Evolutionary conservation across 805 yeast genomes (phyloP).

Genomic region (Yamadazyma endophytica): DNA sequence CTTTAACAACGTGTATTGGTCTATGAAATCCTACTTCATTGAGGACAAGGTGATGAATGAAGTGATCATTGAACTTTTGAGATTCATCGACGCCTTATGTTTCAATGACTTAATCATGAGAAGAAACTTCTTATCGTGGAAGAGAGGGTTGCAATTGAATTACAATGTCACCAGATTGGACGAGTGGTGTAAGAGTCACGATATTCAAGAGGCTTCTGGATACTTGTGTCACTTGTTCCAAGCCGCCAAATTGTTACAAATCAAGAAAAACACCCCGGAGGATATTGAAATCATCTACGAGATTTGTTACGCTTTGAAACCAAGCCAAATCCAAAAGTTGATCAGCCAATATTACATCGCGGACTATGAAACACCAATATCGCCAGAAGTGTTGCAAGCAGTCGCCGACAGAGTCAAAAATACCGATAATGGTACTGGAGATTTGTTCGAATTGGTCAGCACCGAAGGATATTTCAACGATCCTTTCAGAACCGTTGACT

Average conservation of each 20-base stretch:
- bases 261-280: slow-evolving; percentile 81
- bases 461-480: slow-evolving; percentile 76
- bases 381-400: slow-evolving; percentile 71
- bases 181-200: slow-evolving; percentile 97
- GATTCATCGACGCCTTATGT: slow-evolving; percentile 86
- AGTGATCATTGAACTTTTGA: slow-evolving; percentile 76
- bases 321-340: slow-evolving; percentile 92
- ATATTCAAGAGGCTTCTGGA: slow-evolving; percentile 79
- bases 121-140: slow-evolving; percentile 93
- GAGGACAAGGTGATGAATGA: slow-evolving; percentile 82
- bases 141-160: slow-evolving; percentile 93
- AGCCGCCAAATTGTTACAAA: slow-evolving; percentile 88
- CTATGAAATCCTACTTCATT: slow-evolving; percentile 85
- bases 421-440: slow-evolving; percentile 51
- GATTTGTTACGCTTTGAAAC: slow-evolving; percentile 89
- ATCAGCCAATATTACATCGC: slow-evolving; percentile 86
- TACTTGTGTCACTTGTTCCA: slow-evolving; percentile 85
- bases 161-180: slow-evolving; percentile 94
- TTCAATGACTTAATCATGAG: slow-evolving; percentile 95
- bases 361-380: slow-evolving; percentile 91
- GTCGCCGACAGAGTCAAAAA: slow-evolving; percentile 77
- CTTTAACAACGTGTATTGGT: slow-evolving; percentile 87
- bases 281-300: slow-evolving; percentile 92
- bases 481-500: slow-evolving; percentile 71
- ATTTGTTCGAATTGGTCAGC: slow-evolving; percentile 66